These are phyloP conservation scores for Yamadazyma ubonensis DNA, from an alignment of 805 yeast genomes.

Conservation along the genomic window DNA sequence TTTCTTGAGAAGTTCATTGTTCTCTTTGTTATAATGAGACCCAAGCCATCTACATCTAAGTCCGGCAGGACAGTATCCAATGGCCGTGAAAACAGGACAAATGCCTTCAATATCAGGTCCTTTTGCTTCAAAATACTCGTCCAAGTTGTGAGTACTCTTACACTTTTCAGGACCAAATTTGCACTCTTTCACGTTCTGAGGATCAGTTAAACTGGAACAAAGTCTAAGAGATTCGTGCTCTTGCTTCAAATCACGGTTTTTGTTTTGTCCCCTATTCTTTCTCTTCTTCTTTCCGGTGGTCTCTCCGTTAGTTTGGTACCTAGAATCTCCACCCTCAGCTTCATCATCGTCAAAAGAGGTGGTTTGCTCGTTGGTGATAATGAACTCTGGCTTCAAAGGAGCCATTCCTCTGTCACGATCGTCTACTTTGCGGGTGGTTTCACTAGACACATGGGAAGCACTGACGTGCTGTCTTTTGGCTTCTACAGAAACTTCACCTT, in stretches of 20 bases:
- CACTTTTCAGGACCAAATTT: conserved; percentile 70
- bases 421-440: not conserved
- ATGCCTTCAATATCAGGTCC: conserved; percentile 68
- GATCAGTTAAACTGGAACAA: conserved; percentile 64
- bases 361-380: conserved; percentile 46
- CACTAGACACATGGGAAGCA: conserved; percentile 16
- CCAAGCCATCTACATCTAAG: conserved; percentile 88
- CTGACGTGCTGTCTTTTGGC: conserved; percentile 12
- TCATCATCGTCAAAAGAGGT: conserved; percentile 39
- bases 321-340: conserved; percentile 44
- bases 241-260: conserved; percentile 74
- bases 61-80: conserved; percentile 93
- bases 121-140: conserved; percentile 61
- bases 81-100: conserved; percentile 80
- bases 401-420: conserved; percentile 57
- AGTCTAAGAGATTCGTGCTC: conserved; percentile 59
- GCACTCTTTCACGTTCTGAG: conserved; percentile 48
- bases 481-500: conserved; percentile 8
- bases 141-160: conserved; percentile 73
- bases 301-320: conserved; percentile 20
- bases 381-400: conserved; percentile 68
- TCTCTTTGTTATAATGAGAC: conserved; percentile 58
- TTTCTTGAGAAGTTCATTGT: conserved; percentile 41
- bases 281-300: conserved; percentile 32
- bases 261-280: conserved; percentile 77